A percentile compares a stretch with the other conserved stretches of the same genome.
These are phyloP conservation scores for Earliella scabrosa DNA, from an alignment of 1,284 basidiomycete genomes.

Conservation along the genomic window DNA sequence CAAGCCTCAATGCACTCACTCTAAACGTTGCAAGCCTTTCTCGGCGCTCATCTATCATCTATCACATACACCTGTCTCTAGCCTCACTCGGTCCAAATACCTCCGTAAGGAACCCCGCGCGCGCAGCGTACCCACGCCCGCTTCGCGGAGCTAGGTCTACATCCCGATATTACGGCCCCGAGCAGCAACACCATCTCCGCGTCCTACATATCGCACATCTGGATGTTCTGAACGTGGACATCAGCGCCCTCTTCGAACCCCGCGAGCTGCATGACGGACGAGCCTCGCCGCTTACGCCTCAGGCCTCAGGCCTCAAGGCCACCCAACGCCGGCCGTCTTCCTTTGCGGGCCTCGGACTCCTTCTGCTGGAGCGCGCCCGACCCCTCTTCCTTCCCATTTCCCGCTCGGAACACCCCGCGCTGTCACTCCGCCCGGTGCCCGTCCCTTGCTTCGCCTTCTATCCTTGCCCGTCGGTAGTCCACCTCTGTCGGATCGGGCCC, in stretches of 20 bases:
- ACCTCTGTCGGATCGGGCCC: slow-evolving; percentile 13
- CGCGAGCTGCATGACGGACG: background rate
- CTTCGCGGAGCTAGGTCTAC: slow-evolving; percentile 5
- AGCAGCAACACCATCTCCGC: slow-evolving; percentile 1
- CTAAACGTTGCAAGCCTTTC: background rate
- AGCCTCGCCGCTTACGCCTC: too few species aligned
- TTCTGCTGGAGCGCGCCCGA: too few species aligned
- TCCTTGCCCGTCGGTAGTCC: background rate
- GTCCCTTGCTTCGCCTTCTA: background rate
- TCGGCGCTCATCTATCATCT: slow-evolving; percentile 5
- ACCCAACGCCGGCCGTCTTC: too few species aligned
- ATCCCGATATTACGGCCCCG: background rate
- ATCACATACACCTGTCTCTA: background rate
- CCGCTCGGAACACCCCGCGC: background rate
- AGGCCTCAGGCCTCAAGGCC: too few species aligned
- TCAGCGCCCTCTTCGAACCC: background rate
- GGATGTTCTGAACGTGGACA: too few species aligned
- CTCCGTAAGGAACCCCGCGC: background rate
- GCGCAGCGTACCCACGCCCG: background rate
- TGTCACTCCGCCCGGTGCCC: background rate
- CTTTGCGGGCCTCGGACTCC: too few species aligned
- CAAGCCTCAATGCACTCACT: too few species aligned
- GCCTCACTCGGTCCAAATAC: background rate
- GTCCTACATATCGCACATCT: background rate
- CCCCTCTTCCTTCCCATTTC: too few species aligned